A percentile compares a stretch with the other conserved stretches of the same genome.
phyloP scores from a whole-genome alignment of 169 alveolate genomes.

The Eimeria maxima region DNA sequence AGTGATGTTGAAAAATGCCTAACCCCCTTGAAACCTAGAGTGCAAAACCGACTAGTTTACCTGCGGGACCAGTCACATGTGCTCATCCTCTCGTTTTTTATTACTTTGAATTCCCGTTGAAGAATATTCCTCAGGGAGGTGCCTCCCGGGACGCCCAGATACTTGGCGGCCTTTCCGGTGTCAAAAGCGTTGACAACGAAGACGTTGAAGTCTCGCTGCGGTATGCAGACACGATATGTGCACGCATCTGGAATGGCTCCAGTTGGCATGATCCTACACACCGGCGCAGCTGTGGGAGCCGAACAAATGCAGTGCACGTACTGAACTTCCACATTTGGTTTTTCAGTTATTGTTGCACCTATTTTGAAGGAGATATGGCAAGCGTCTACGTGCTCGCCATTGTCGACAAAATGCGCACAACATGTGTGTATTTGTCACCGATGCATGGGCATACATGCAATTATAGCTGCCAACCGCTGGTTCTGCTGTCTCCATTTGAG shows the following conservation, averaged over 20 bases:
- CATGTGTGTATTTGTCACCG: not conserved
- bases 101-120: not conserved
- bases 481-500: not conserved
- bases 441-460: not conserved
- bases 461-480: not conserved
- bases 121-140: conserved; percentile 69
- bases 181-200: conserved; percentile 96
- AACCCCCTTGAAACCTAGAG: not conserved
- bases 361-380: not conserved
- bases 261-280: not conserved
- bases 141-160: conserved; percentile 87
- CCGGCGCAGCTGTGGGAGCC: not conserved
- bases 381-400: not conserved
- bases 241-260: conserved; percentile 87
- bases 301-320: not conserved
- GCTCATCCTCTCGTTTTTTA: not conserved
- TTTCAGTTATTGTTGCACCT: not conserved
- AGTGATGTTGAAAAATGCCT: not conserved
- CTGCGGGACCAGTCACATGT: conserved; percentile 39
- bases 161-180: conserved; percentile 95
- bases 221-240: conserved; percentile 89
- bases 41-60: not conserved
- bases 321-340: not conserved
- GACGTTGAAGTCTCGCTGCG: conserved; percentile 95
- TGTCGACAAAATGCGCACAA: not conserved